These are phyloP conservation scores for Dujonia santamariae DNA, from an alignment of 1,139 yeast genomes.

Conservation along the genomic window DNA sequence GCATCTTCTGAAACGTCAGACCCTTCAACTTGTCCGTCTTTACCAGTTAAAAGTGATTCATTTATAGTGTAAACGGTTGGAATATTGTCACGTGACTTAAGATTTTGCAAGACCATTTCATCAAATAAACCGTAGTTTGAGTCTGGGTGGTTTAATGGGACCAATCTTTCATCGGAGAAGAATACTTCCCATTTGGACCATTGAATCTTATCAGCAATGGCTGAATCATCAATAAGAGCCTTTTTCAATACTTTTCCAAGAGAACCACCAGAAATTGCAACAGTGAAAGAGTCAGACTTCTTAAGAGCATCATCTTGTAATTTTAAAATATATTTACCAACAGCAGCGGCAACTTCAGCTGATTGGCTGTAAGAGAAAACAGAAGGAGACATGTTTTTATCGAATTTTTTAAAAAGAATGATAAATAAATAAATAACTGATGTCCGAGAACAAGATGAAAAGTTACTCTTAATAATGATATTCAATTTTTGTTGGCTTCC, in stretches of 20 bases:
- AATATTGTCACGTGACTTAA: constrained; percentile 27
- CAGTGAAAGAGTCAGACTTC: constrained; percentile 46
- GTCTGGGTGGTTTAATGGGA: constrained; percentile 62
- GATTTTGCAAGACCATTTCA: constrained; percentile 48
- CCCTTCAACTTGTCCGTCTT: constrained; percentile 41
- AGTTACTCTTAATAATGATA: too few species aligned
- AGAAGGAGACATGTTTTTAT: constrained; percentile 23
- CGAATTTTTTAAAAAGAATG: not conserved
- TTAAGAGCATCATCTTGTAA: constrained; percentile 53
- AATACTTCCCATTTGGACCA: constrained; percentile 72
- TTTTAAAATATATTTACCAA: constrained; percentile 52
- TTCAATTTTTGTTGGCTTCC: too few species aligned
- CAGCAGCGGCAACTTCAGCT: constrained; percentile 55
- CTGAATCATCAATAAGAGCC: constrained; percentile 61
- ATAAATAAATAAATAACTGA: too few species aligned
- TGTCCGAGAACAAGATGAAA: too few species aligned
- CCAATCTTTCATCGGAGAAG: constrained; percentile 73
- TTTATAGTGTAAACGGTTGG: constrained; percentile 51
- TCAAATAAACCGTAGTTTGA: constrained; percentile 68
- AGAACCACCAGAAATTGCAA: constrained; percentile 92
- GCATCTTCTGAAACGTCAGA: constrained; percentile 37
- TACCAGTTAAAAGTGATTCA: constrained; percentile 43
- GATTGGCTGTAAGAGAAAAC: constrained; percentile 55
- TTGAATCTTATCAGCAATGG: constrained; percentile 43
- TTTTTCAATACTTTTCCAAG: constrained; percentile 70